Base-by-base conservation (phyloP, 768 basidiomycete species). In the Tricholoma hemisulphureum region DNA sequence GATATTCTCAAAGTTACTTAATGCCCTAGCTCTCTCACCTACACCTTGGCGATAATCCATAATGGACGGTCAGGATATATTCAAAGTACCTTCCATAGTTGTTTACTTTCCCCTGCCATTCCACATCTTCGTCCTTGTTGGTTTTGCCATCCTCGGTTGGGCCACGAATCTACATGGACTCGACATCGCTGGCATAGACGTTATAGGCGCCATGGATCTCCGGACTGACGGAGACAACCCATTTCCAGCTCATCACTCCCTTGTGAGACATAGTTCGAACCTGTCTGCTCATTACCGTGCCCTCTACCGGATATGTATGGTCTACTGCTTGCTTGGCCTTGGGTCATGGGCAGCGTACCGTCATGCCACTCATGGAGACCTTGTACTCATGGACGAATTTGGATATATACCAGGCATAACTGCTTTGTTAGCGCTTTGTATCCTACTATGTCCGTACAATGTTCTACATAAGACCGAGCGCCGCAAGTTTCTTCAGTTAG, bases 131-230 rank as follows among this genome's bases (percentile, higher is more conserved):
- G 82, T 84, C 62, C 80, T 97, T 57, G 78, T 84, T 54, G 89
- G 91, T 18, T 64, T 92, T 31, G 95, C 93, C 10, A 83, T 95
- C 55, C 75, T 96, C 4, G 88, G 88, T 60, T 99, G 96, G 95
- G 94, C 94, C 0, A 85, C 88, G 31, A 99, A 98, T 72, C 74
- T 98, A 6, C 95, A 98, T 71, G 83, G 90, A 50, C 84, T 98
- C 46, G 78, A 87, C 61, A 62, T 79, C 10, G 76, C 88, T 14
- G 87, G 89, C 20, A 73, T 98, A 37, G 94, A 99, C 70, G 85
- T 83, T 0, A 76, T 82, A 13, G 71, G 78, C 60, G 85, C 85
- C 4, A 79, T 99, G 68, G 91, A 91, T 66, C 75, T 94, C 23
- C 76, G 77, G 46, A 70, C 73, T 4, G 77, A 77, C 9, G 65